Base-by-base conservation (phyloP, 1,284 basidiomycete genomes). In the Puccinia polysora region DNA sequence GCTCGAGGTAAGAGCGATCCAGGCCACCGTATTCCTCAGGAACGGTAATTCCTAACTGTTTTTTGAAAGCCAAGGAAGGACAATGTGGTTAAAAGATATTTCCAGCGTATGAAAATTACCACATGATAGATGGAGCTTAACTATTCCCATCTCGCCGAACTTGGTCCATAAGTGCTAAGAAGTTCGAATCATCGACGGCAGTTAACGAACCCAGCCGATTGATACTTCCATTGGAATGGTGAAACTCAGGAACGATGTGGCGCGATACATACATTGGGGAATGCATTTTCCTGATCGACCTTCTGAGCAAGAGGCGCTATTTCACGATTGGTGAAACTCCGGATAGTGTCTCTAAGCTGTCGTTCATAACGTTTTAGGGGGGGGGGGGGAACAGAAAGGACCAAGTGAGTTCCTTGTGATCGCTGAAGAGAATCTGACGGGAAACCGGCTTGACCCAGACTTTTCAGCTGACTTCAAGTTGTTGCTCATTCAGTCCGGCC, bases 121-220 rank as follows among this genome's bases (percentile, higher is more conserved):
- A n/a, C n/a, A n/a, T n/a, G n/a, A n/a, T n/a, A n/a, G n/a, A n/a
- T n/a, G n/a, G 28, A 5, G 50, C 75, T 73, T 74, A 38, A 83
- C 77, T 32, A 83, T 74, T 0, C 83, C 83, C 91, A 96, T 94
- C 32, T 85, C 84, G 8, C 92, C 91, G 30, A 95, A 82, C 81
- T 92, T 92, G 76, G 87, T 85, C 89, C 92, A 95, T 20, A 94
- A 81, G 78, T 92, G 88, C 89, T 92, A 78, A 15, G 28, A 43
- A 7, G 15, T 52, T 28, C 18, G 10, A 18, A n/a, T n/a, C n/a
- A n/a, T n/a, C n/a, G n/a, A n/a, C n/a, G n/a, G n/a, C n/a, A n/a
- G n/a, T n/a, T n/a, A n/a, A n/a, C n/a, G n/a, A n/a, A n/a, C n/a
- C n/a, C n/a, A n/a, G n/a, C n/a, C n/a, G n/a, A n/a, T n/a, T n/a